These are phyloP conservation scores for Fusarium cicatricum DNA, from an alignment of 2,329 filamentous ascomycete genomes.

Conservation along the genomic window DNA sequence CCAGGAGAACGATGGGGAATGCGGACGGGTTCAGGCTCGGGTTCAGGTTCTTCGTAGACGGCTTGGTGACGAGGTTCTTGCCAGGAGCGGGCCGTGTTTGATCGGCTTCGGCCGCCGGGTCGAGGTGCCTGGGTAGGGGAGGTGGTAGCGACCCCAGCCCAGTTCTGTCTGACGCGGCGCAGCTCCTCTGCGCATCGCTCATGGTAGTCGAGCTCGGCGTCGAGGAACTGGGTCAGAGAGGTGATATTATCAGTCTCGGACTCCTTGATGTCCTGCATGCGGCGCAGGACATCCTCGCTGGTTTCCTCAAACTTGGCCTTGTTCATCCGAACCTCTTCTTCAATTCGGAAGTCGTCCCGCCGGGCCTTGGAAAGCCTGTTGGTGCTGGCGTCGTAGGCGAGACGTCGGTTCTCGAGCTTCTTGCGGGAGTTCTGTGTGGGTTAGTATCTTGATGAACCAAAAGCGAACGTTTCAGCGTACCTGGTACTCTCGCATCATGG, in stretches of 20 bases:
- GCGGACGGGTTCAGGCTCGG: conserved; percentile 46
- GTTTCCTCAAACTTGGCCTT: conserved; percentile 98
- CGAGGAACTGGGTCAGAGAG: conserved; percentile 82
- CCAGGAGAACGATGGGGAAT: conserved; percentile 55
- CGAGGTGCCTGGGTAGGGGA: conserved; percentile 34
- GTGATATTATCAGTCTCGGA: conserved; percentile 83
- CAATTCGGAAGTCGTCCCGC: conserved; percentile 90
- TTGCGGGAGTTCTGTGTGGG: conserved; percentile 74
- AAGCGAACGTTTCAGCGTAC: conserved; percentile 56
- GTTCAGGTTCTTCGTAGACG: conserved; percentile 47
- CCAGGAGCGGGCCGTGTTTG: conserved; percentile 59
- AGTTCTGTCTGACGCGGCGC: conserved; percentile 59
- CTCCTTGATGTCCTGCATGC: conserved; percentile 98
- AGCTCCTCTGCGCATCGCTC: conserved; percentile 90
- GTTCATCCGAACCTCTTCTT: conserved; percentile 89
- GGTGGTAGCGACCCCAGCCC: conserved; percentile 46
- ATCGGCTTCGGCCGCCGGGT: conserved; percentile 49
- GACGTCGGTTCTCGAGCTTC: conserved; percentile 88
- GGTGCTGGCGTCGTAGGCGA: conserved; percentile 90
- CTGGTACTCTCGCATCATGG: conserved; percentile 98
- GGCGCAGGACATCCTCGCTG: conserved; percentile 86
- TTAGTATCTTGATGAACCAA: conserved; percentile 9
- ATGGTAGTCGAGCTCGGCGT: conserved; percentile 89
- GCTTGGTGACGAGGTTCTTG: conserved; percentile 48
- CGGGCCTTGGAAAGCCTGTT: conserved; percentile 93